These are phyloP conservation scores for Alternaria burnsii DNA, from an alignment of 2,329 filamentous ascomycete genomes.

Conservation along the genomic window DNA sequence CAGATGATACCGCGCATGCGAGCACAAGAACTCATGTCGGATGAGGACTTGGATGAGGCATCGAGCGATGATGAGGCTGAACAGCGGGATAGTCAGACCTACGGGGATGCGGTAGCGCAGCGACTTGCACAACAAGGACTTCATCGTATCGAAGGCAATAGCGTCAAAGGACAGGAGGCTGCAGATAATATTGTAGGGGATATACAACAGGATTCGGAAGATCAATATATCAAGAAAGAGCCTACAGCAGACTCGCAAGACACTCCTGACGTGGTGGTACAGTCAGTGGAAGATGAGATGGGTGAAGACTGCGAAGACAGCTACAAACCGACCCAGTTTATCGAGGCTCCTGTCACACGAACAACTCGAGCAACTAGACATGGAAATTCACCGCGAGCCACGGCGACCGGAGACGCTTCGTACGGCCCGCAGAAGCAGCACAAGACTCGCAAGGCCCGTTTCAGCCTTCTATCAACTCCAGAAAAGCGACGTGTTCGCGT, in stretches of 20 bases:
- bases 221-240: background rate
- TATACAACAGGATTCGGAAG: background rate
- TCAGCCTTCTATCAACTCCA: constrained; percentile 44
- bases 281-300: constrained; percentile 16
- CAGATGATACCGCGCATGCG: constrained; percentile 46
- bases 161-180: background rate
- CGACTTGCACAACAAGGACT: constrained; percentile 31
- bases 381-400: background rate
- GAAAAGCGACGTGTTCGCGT: constrained; percentile 42
- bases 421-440: background rate
- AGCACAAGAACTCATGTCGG: constrained; percentile 24
- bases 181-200: background rate
- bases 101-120: constrained; percentile 25
- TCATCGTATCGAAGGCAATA: constrained; percentile 8
- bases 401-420: background rate
- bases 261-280: background rate
- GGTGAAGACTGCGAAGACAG: constrained; percentile 28
- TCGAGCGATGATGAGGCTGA: constrained; percentile 27
- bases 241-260: background rate
- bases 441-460: constrained; percentile 28
- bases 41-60: constrained; percentile 31
- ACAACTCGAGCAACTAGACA: constrained; percentile 19
- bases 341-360: constrained; percentile 30
- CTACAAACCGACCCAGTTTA: constrained; percentile 42
- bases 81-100: constrained; percentile 18